Percentiles rank a stretch among this genome's conserved stretches.
These are phyloP conservation scores for Scedosporium minutisporum DNA, from an alignment of 2,329 filamentous ascomycete genomes.

Conservation along the genomic window DNA sequence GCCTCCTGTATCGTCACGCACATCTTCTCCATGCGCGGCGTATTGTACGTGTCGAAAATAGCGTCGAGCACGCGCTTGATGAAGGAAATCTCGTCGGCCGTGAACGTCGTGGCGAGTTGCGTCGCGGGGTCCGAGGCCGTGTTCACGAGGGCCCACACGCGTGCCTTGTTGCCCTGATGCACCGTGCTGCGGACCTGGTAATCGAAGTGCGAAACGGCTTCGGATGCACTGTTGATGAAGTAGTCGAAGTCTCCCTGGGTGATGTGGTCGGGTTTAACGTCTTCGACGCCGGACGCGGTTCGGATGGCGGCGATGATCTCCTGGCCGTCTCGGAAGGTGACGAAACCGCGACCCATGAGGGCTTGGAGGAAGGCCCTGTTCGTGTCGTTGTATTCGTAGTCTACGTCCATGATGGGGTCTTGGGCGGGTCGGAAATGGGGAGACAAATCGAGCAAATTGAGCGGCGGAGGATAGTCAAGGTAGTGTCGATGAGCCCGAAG, in stretches of 20 bases:
- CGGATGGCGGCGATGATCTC: conserved; percentile 69
- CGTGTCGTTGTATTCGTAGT: conserved; percentile 1
- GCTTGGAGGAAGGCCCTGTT: conserved; percentile 79
- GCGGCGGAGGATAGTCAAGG: no score
- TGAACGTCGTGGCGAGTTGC: conserved; percentile 74
- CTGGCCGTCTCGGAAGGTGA: conserved; percentile 67
- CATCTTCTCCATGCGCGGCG: conserved; percentile 68
- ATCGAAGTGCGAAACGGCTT: conserved; percentile 69
- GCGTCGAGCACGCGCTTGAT: conserved; percentile 79
- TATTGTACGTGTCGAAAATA: conserved; percentile 89
- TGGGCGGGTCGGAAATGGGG: not conserved
- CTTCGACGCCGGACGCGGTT: conserved; percentile 36
- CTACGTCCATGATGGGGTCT: not conserved
- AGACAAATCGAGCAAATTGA: not conserved
- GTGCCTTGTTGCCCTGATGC: conserved; percentile 57
- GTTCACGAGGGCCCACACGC: conserved; percentile 81
- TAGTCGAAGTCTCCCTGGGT: conserved; percentile 56
- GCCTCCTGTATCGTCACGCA: conserved; percentile 74
- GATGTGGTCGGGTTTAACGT: conserved; percentile 50
- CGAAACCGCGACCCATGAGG: conserved; percentile 65
- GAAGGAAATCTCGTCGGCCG: conserved; percentile 77
- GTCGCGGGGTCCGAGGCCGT: conserved; percentile 75
- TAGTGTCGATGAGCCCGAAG: not conserved
- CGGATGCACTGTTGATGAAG: conserved; percentile 62
- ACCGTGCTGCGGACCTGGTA: conserved; percentile 71